Conservation (phyloP, 176 grass and related monocot genomes). For the Puccinellia tenuiflora region DNA sequence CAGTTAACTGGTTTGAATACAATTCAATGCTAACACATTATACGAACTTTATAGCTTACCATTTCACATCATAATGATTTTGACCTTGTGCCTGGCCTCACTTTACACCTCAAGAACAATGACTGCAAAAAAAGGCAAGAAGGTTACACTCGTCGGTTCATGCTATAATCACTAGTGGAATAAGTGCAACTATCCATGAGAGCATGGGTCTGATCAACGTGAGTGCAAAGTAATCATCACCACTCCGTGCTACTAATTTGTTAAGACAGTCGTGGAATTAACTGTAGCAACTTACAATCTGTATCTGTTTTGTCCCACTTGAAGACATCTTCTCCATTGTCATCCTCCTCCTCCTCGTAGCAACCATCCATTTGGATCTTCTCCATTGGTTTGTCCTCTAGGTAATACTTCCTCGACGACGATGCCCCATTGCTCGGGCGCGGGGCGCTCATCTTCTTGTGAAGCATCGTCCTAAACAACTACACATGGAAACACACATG, state of each 20-base stretch:
- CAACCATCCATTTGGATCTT: slow-evolving; percentile 7
- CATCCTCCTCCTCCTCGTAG: slow-evolving; percentile 24
- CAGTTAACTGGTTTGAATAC: not conserved
- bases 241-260: not conserved
- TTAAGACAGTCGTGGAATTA: not conserved
- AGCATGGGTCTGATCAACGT: not conserved
- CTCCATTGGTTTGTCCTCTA: slow-evolving; percentile 50
- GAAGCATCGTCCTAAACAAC: slow-evolving; percentile 71
- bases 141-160: not conserved
- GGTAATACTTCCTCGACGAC: slow-evolving; percentile 59
- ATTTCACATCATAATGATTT: not conserved
- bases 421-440: slow-evolving; percentile 45
- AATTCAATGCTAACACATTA: not conserved
- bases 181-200: not conserved
- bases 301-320: slow-evolving; percentile 98
- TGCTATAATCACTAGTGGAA: not conserved
- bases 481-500: not conserved
- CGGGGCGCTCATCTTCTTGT: slow-evolving; percentile 51
- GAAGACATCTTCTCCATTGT: slow-evolving; percentile 28
- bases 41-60: not conserved
- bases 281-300: slow-evolving; percentile 55
- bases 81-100: not conserved
- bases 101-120: slow-evolving; percentile 93
- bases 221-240: not conserved
- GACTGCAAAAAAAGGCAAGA: slow-evolving; percentile 38